Base-by-base conservation (phyloP, 176 grass and related monocot genomes). In the Cenchrus purpureus region DNA sequence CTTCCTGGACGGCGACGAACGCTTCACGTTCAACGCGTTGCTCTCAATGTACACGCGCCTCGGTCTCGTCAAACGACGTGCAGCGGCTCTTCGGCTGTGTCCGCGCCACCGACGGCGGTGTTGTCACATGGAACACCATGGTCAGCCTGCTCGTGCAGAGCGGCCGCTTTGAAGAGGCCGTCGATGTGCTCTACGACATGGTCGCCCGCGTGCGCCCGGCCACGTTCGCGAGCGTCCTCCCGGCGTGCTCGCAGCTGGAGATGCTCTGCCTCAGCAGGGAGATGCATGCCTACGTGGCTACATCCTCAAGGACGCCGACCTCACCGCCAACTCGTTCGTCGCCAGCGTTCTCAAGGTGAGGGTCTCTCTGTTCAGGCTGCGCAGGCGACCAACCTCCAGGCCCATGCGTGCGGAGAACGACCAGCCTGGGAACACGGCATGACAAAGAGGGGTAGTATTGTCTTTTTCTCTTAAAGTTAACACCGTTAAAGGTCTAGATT, bases 41-140 rank as follows among this genome's bases (percentile, higher is more conserved):
- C 87, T 98, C 28, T 90, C 93, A 73, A 98, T 94, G 96, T 98
- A 98, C 76, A 87, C 96, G 29, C 94, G 94, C 82, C 86, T 98
- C 55, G 87, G 96, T 54, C 87, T 80, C 17, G 84, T 95, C 62
- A 25, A 54, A 65, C 81, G 81, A 98, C 67, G 84, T 93, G 34
- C 84, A 78, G 80, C 15, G 20, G 12, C 79, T 98, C 66, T 98
- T 98, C 79, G 77, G 58, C 28, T 71, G 8, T 12, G 80, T 65
- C 19, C 34, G 56, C 15, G 16, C 57, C 67, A 19, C 74, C 59
- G 46, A 44, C 55, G 73, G 84, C 8, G 83, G 85, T 48, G n/a
- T 92, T 1, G 89, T 98, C 16, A 90, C 96, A 4, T 98, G 96
- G 96, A 98, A 98, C 82, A 92, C 91, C 28, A 95, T 98, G 89